Evolutionary conservation across 257 asterid genomes (phyloP), one percentile per base, ranked within the genome.

Genomic region (Jacaranda mimosifolia): DNA sequence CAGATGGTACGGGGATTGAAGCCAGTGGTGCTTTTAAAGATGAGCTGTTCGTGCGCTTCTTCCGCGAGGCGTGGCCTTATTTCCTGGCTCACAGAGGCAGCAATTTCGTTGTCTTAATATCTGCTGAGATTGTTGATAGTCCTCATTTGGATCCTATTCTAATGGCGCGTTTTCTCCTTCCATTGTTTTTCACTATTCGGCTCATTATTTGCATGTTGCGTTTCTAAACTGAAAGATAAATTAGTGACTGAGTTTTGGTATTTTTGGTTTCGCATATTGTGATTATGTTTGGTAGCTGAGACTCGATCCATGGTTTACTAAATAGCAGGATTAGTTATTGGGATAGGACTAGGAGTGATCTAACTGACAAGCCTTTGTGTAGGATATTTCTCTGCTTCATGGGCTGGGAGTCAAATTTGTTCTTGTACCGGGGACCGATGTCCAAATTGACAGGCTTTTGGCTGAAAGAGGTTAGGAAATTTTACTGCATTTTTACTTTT

Each of bases 381-480:
- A 94, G 98, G 98, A 94, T 79, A 90, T 94, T 18, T 89, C 98
- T 70, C 83, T 94, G 38, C 96, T 94, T 79, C 98, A 88, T 87
- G 96, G 94, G 53, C 81, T 94, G 66, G 98, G 98, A 72, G 83
- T 91, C 87, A 94, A 91, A 76, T 89, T 94, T 80, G 96, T 94
- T 80, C 89, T 91, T 63, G 97, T 94, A 80, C 96, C 95, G 1
- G 98, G 97, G 71, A 87, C 92, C 1, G 96, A 90, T 76, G 89
- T 90, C 52, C 97, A 89, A 85, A 90, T 94, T 68, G 97, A 94
- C 84, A 77, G 82, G 85, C 91, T 91, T 80, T 80, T 94, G 66
- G 84, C 77, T 74, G 92, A 86, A 83, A 86, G 90, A 84, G 97
- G 98, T 91, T 14, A 63, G 70, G 35, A 11, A 53, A 52, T 19